Percentiles rank a stretch among this genome's conserved stretches.
These are phyloP conservation scores for Dryas drummondii DNA, from an alignment of 306 rosid genomes.

Conservation along the genomic window DNA sequence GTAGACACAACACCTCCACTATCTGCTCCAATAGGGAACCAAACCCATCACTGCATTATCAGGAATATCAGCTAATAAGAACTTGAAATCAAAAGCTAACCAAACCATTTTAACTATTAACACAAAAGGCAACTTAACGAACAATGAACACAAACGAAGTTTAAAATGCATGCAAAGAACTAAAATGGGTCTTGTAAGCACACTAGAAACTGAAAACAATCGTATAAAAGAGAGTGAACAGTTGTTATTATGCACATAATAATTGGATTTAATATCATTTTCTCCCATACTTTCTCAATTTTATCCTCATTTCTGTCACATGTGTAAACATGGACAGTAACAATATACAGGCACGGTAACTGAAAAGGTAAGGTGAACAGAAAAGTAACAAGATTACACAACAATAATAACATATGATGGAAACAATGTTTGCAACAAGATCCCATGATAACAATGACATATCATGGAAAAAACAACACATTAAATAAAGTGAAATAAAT, in stretches of 20 bases:
- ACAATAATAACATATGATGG: neutral
- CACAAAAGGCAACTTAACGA: neutral
- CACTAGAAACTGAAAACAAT: neutral
- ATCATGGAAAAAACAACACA: neutral
- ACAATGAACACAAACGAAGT: neutral
- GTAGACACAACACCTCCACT: constrained; percentile 85
- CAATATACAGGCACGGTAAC: neutral
- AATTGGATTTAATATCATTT: neutral
- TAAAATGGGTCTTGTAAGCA: neutral
- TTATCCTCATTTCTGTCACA: neutral
- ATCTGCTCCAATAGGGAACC: constrained; percentile 80
- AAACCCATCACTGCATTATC: constrained; percentile 62
- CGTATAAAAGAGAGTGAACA: neutral
- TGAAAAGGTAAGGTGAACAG: neutral
- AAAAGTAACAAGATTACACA: no score
- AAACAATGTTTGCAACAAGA: neutral
- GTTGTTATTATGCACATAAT: neutral
- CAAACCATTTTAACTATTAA: neutral
- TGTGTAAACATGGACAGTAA: neutral
- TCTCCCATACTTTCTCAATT: neutral
- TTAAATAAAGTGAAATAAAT: neutral
- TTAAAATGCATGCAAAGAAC: constrained; percentile 2
- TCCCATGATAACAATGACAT: neutral
- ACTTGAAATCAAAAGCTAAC: constrained; percentile 19
- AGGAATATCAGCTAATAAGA: constrained; percentile 28